Percentiles rank a stretch among this genome's conserved stretches.
Evolutionary conservation across 352 stramenopile genomes (phyloP).

Genomic region (Globisporangium paroecandrum): DNA sequence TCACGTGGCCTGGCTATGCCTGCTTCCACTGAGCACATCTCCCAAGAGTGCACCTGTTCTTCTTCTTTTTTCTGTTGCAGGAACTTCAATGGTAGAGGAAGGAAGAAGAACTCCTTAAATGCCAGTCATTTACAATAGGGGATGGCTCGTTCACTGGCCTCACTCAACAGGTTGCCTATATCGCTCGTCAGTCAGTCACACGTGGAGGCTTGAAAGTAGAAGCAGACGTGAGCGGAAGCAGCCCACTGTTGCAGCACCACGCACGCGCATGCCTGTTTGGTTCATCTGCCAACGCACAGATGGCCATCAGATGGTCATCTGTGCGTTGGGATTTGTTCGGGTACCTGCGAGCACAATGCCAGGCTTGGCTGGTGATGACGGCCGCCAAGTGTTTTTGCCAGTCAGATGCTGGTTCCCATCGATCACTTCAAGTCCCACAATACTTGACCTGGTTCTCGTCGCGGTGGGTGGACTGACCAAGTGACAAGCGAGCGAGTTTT

Average conservation of each 20-base stretch:
- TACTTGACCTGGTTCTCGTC: background rate
- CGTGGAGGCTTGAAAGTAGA: background rate
- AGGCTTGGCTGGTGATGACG: background rate
- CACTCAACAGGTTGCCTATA: no score
- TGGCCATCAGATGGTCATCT: background rate
- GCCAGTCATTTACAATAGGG: background rate
- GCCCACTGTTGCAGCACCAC: background rate
- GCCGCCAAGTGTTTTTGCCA: background rate
- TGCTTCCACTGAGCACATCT: background rate
- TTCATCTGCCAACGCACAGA: background rate
- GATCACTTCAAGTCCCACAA: background rate
- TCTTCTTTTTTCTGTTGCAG: slow-evolving; percentile 8
- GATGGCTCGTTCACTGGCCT: no score
- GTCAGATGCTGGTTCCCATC: background rate
- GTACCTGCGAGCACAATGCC: background rate
- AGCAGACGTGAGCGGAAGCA: background rate
- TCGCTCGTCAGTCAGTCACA: background rate
- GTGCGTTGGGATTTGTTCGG: background rate
- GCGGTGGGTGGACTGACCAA: background rate
- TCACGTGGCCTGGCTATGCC: background rate
- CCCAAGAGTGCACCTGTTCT: background rate
- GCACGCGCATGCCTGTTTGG: background rate
- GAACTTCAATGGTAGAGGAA: slow-evolving; percentile 2
- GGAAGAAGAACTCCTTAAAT: background rate
- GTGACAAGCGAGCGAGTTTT: background rate